Evolutionary conservation across 352 stramenopile species (phyloP).

Genomic region (Blastocystis sp.): DNA sequence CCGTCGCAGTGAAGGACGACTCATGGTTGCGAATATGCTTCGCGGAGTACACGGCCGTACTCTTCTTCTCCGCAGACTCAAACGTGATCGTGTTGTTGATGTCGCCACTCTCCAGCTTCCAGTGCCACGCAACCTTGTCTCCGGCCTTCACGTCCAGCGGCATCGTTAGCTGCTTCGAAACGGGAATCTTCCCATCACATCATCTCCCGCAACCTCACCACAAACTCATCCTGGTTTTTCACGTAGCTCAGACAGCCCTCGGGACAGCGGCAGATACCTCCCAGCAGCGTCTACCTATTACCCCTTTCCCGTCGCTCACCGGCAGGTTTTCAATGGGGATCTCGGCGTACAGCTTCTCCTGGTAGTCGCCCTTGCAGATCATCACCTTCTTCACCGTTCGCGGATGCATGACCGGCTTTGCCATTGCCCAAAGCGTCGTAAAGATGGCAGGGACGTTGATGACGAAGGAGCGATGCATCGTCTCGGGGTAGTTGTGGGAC

Average conservation of each 20-base stretch:
- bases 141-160: neutral
- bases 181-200: neutral
- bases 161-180: constrained; percentile 13
- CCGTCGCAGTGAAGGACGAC: neutral
- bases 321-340: constrained; percentile 25
- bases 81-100: constrained; percentile 18
- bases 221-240: constrained; percentile 8
- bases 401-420: constrained; percentile 41
- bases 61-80: neutral
- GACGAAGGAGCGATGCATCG: constrained; percentile 55
- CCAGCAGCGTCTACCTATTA: neutral
- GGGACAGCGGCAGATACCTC: constrained; percentile 16
- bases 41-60: neutral
- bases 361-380: constrained; percentile 52
- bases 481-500: constrained; percentile 54
- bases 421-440: constrained; percentile 29
- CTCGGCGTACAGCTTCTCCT: constrained; percentile 40
- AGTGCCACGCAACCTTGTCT: constrained; percentile 3
- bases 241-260: neutral
- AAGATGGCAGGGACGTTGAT: constrained; percentile 45
- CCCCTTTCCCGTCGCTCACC: neutral
- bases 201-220: neutral
- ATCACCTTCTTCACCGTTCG: constrained; percentile 49
- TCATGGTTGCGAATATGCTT: neutral
- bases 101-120: constrained; percentile 37